Percentiles rank a stretch among this genome's conserved stretches.
Conservation (phyloP, 768 basidiomycete species). For the Tylopilus cervinicoccineus region DNA sequence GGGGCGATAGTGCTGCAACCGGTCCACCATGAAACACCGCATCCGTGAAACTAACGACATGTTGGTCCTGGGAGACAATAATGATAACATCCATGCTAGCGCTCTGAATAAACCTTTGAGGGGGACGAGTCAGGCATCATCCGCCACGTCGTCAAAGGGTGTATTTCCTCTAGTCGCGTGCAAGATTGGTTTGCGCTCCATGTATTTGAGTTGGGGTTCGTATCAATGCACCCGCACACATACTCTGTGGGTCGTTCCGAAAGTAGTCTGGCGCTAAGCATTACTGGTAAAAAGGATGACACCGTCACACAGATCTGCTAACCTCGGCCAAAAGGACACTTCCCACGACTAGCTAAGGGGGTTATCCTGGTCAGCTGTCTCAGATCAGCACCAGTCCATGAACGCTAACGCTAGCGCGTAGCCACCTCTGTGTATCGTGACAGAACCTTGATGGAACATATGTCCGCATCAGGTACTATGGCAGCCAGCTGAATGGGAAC, state of each 20-base stretch:
- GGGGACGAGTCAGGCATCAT: neutral
- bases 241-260: neutral
- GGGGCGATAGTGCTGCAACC: neutral
- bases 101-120: neutral
- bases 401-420: conserved; percentile 10
- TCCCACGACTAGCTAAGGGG: conserved; percentile 10
- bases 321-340: conserved; percentile 5
- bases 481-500: neutral
- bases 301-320: conserved; percentile 6
- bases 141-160: conserved; percentile 9
- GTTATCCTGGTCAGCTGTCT: conserved; percentile 25
- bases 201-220: neutral
- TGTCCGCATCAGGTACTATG: conserved; percentile 12
- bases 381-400: conserved; percentile 17
- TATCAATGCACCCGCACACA: conserved; percentile 1
- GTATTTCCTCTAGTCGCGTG: no score
- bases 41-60: neutral
- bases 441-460: conserved; percentile 14
- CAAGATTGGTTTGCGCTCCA: neutral
- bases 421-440: conserved; percentile 13
- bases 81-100: neutral
- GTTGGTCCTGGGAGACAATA: conserved; percentile 6
- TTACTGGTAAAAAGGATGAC: conserved; percentile 9
- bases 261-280: neutral
- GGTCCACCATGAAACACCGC: conserved; percentile 6